Evolutionary conservation across 2,329 filamentous ascomycete genomes (phyloP), one percentile per base, ranked within the genome.

Genomic region (Fusarium citri): DNA sequence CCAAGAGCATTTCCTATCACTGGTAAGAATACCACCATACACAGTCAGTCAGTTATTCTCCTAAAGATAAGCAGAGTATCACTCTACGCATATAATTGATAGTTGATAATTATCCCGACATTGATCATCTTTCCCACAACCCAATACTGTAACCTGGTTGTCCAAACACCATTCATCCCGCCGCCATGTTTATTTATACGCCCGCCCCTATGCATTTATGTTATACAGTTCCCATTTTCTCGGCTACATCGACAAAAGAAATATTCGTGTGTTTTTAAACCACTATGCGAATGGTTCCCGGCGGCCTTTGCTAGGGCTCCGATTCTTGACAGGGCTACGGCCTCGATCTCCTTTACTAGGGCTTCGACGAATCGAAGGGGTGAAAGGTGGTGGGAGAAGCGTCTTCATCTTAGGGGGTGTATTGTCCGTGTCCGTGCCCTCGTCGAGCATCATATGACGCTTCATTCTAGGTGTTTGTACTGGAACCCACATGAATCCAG

Each of bases 361-460:
- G 70, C 80, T 86, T 54, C 83, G 80, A 55, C 83, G 80, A 10
- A 77, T 74, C 10, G 82, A 83, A 6, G 86, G 85, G 4, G 84
- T 85, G 61, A 80, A 81, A 8, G 82, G 80, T 6, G 83, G 78
- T n/a, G 80, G 76, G 55, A 83, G 79, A 20, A 87, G 75, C 1
- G 79, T 69, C 60, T 79, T 83, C 56, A 81, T 77, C 40, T 78
- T 79, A 8, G 80, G 80, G 0, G 85, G 84, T 10, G 85, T 85
- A 26, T 70, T 83, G 57, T 88, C 87, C 5, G 85, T 87, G 42
- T 88, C 86, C 1, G 83, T 84, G 2, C 78, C 83, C 11, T 86
- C 84, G 51, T 83, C 81, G 12, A 81, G 61, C 49, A 82, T 75
- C n/a, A 78, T 77, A 48, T 83, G 81, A 23, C 85, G 80, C 55